Evolutionary conservation across 208 protist genomes (phyloP).

Genomic region (Endotrypanum monterogeii): DNA sequence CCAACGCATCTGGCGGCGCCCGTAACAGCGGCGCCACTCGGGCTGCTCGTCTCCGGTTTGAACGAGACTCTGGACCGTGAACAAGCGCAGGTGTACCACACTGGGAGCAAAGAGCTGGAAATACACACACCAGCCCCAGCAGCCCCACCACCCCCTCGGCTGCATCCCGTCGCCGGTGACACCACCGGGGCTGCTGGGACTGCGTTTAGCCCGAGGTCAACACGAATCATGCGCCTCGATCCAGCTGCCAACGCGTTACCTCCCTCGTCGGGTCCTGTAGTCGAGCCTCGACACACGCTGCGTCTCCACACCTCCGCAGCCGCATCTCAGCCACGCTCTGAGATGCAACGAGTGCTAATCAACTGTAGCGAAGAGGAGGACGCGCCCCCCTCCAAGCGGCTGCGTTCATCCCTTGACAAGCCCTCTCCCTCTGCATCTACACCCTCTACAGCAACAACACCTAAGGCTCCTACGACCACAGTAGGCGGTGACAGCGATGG

Average conservation of each 20-base stretch:
- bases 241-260: not conserved
- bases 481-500: not conserved
- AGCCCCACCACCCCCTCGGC: not conserved
- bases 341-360: not conserved
- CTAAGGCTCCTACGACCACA: not conserved
- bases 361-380: not conserved
- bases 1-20: not conserved
- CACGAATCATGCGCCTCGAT: constrained; percentile 6
- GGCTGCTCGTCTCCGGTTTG: not conserved
- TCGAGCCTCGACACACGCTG: constrained; percentile 12
- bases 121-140: too few relatives aligned
- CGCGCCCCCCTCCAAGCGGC: constrained; percentile 21
- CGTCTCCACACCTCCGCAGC: constrained; percentile 8
- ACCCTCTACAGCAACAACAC: not conserved
- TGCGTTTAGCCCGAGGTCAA: not conserved
- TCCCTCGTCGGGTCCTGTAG: not conserved
- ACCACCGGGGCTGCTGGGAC: not conserved
- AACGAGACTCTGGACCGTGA: not conserved
- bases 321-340: not conserved
- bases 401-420: constrained; percentile 14
- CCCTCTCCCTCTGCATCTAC: not conserved
- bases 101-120: not conserved
- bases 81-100: not conserved
- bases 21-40: not conserved
- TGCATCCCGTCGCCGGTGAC: not conserved